phyloP scores from a whole-genome alignment of 2,329 filamentous ascomycete genomes.

The Penicillium sp. region DNA sequence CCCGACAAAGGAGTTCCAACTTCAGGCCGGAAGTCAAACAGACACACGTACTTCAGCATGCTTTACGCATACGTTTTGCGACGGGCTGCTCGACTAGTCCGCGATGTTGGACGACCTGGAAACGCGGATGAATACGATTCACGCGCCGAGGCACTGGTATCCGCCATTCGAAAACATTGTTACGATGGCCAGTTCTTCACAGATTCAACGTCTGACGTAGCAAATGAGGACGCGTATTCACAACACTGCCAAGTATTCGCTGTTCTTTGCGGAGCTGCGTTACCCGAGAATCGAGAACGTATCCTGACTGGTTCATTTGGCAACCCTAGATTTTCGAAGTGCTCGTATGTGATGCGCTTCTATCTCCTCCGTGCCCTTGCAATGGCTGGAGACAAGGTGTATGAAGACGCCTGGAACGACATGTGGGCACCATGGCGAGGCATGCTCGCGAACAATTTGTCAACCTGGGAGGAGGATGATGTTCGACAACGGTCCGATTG shows the following conservation, averaged over 20 bases:
- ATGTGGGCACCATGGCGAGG: conserved; percentile 40
- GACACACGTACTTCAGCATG: conserved; percentile 44
- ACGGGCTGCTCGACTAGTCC: conserved; percentile 33
- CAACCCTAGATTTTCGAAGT: conserved; percentile 32
- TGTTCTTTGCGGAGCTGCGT: conserved; percentile 26
- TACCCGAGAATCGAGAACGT: conserved; percentile 9
- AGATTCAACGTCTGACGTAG: conserved; percentile 34
- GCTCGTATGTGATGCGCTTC: conserved; percentile 44
- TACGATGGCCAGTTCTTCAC: conserved; percentile 33
- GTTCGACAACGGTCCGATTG: conserved; percentile 46
- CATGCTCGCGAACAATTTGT: conserved; percentile 40
- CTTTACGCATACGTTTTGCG: conserved; percentile 41
- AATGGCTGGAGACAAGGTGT: conserved; percentile 32
- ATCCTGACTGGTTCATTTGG: conserved; percentile 32
- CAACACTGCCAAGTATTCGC: conserved; percentile 37
- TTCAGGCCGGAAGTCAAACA: conserved; percentile 36
- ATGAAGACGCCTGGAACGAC: conserved; percentile 33
- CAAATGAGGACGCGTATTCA: conserved; percentile 20
- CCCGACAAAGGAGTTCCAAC: conserved; percentile 43
- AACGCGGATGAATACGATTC: conserved; percentile 29
- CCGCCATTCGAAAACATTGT: conserved; percentile 28
- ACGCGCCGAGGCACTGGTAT: conserved; percentile 18
- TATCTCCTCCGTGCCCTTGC: conserved; percentile 42
- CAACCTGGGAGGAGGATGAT: conserved; percentile 47
- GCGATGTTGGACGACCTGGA: conserved; percentile 34